Percentiles rank a stretch among this genome's conserved stretches.
phyloP scores from a whole-genome alignment of 1,139 yeast genomes.

The Fermentozyma sake region DNA sequence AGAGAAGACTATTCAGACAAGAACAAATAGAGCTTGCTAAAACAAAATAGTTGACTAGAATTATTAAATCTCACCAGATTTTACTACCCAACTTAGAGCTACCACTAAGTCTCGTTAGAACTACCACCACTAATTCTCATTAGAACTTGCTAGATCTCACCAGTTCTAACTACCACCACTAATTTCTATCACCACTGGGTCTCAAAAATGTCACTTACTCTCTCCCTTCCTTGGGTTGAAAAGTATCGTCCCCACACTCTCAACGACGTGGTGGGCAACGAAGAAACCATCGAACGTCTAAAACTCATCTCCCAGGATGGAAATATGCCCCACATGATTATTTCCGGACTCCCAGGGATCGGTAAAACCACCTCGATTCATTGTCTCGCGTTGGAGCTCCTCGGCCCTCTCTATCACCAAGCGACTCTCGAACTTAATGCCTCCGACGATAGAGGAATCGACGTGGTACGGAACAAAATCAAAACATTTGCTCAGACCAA shows the following conservation, averaged over 20 bases:
- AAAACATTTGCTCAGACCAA: conserved; percentile 71
- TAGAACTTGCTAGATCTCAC: too few species aligned
- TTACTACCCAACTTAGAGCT: too few species aligned
- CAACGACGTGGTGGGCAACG: conserved; percentile 88
- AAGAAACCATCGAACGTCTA: conserved; percentile 81
- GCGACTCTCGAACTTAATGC: conserved; percentile 81
- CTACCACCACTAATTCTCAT: too few species aligned
- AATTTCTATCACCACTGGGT: too few species aligned
- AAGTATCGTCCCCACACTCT: conserved; percentile 81
- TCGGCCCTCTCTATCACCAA: conserved; percentile 66
- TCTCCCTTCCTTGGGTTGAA: conserved; percentile 75
- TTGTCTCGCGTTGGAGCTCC: conserved; percentile 79
- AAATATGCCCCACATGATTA: conserved; percentile 94
- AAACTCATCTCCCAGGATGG: conserved; percentile 87
- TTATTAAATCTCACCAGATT: too few species aligned
- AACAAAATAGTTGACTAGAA: too few species aligned
- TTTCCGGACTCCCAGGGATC: conserved; percentile 93
- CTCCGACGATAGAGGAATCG: conserved; percentile 48
- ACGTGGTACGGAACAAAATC: conserved; percentile 45
- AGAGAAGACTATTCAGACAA: too few species aligned
- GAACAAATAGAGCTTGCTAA: too few species aligned
- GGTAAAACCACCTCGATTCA: conserved; percentile 94
- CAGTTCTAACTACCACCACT: too few species aligned
- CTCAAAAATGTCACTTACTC: too few species aligned
- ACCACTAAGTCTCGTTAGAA: too few species aligned